phyloP scores from a whole-genome alignment of 345 rosid genomes.

The Heritiera fomes region DNA sequence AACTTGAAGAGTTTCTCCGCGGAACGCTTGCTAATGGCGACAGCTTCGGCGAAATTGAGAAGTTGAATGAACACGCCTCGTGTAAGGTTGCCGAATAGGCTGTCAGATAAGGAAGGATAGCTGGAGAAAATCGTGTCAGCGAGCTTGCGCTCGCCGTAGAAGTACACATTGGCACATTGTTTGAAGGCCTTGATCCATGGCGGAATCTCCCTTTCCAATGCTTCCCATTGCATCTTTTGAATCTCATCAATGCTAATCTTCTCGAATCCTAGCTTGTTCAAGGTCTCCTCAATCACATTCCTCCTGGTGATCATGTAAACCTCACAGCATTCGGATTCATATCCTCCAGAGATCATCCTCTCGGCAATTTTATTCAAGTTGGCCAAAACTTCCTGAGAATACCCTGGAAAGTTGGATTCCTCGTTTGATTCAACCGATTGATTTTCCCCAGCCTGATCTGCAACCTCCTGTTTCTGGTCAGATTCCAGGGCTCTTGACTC shows the following conservation, averaged over 20 bases:
- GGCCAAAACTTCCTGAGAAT: constrained; percentile 41
- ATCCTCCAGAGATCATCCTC: constrained; percentile 65
- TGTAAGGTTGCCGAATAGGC: constrained; percentile 52
- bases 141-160: constrained; percentile 59
- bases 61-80: constrained; percentile 62
- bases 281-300: constrained; percentile 50
- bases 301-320: constrained; percentile 58
- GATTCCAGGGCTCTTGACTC: constrained; percentile 32
- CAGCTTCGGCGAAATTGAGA: constrained; percentile 72
- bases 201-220: constrained; percentile 69
- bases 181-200: constrained; percentile 63
- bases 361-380: constrained; percentile 55
- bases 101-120: constrained; percentile 28
- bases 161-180: constrained; percentile 54
- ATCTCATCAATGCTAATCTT: constrained; percentile 79
- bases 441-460: constrained; percentile 5
- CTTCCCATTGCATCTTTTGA: constrained; percentile 76
- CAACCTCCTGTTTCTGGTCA: constrained; percentile 22
- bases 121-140: constrained; percentile 47
- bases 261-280: constrained; percentile 63
- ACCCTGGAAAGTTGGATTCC: constrained; percentile 39
- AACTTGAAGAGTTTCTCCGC: constrained; percentile 80
- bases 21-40: constrained; percentile 69
- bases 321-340: constrained; percentile 70
- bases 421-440: constrained; percentile 21